Conservation (phyloP, 1,284 basidiomycete genomes). For the Hypsizygus ulmarius region DNA sequence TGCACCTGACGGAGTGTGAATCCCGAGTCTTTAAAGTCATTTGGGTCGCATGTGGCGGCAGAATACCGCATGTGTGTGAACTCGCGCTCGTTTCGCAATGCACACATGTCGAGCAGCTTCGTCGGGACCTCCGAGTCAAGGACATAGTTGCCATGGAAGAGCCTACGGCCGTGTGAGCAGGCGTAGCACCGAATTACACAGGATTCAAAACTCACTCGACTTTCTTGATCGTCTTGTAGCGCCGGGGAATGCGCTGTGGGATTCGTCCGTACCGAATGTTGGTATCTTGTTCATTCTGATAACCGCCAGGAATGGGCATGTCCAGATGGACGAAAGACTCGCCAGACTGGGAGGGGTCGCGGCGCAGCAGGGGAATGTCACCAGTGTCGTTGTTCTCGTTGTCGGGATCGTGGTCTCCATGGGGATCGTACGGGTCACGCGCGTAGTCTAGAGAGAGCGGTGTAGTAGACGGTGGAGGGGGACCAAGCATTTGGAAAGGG, state of each 20-base stretch:
- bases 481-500: constrained; percentile 13
- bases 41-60: constrained; percentile 91
- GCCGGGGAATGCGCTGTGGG: constrained; percentile 79
- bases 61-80: constrained; percentile 95
- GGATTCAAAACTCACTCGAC: constrained; percentile 56
- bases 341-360: constrained; percentile 33
- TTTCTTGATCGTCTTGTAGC: constrained; percentile 90
- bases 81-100: constrained; percentile 76
- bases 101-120: constrained; percentile 80
- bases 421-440: constrained; percentile 33
- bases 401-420: constrained; percentile 37
- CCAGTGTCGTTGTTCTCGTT: constrained; percentile 39
- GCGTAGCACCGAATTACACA: neutral
- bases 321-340: constrained; percentile 17
- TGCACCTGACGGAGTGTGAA: constrained; percentile 81
- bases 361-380: constrained; percentile 62
- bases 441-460: constrained; percentile 19
- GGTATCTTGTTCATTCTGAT: constrained; percentile 33
- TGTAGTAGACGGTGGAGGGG: constrained; percentile 19
- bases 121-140: constrained; percentile 84
- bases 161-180: constrained; percentile 34
- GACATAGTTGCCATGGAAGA: constrained; percentile 92
- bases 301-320: constrained; percentile 24
- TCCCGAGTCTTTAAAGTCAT: constrained; percentile 77
- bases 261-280: constrained; percentile 83